Base-by-base conservation (phyloP, 306 rosid species). In the Betula pendula region DNA sequence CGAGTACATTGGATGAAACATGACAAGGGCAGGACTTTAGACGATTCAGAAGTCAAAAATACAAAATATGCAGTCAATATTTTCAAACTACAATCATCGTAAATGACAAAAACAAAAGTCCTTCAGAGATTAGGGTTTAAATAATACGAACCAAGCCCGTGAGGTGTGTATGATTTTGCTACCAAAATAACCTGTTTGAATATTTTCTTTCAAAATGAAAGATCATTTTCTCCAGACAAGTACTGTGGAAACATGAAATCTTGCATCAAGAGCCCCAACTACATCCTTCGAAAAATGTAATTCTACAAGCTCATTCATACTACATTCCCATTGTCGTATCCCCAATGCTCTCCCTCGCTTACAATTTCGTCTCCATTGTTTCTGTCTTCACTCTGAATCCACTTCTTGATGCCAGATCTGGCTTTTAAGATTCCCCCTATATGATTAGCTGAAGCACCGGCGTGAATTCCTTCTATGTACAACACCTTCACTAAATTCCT, bases 401-500 rank as follows among this genome's bases (percentile, higher is more conserved):
- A 71, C 59, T 9, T 52, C 52, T 72, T 75, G 68, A 65, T 66
- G 16, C 63, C 56, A 17, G 44, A 68, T 72, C 31, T 42, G 20
- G 74, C 35, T 70, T 73, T 72, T 0, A 42, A 14, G 70, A 20
- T 76, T 62, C 75, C 91, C 55, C 86, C 88, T 3, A 73, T 42
- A 3, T 43, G 88, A 38, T 78, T 45, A 35, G 43, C 83, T 44
- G 90, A 85, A 51, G 84, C 87, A 29, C 82, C 74, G 7, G 73
- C 78, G 75, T 85, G 90, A 81, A 89, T 73, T 38, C 85, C 91
- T 89, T 89, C 98, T 55, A 91, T 29, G 65, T 89, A 93, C 58
- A 93, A 81, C 43, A 82, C 69, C 88, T 89, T 90, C 2, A 85
- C 86, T 62, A 91, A 65, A 73, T 87, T 85, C 83, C 52, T 86